Evolutionary conservation across 2,329 filamentous ascomycete genomes (phyloP).

Genomic region (Periconia macrospinosa): DNA sequence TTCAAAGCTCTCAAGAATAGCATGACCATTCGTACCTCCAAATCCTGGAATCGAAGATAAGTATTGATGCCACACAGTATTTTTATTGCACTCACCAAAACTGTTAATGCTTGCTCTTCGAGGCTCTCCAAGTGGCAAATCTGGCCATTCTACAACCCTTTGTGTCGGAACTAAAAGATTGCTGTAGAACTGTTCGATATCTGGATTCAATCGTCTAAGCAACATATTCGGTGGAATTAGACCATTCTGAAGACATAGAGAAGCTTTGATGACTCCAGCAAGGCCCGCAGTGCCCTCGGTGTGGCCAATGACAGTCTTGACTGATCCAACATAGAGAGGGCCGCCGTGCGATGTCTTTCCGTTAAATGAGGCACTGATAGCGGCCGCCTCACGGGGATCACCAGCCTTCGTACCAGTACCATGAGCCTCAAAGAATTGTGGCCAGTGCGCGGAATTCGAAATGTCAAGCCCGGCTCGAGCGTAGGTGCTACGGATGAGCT

Average conservation of each 20-base stretch:
- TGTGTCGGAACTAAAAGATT: conserved; percentile 11
- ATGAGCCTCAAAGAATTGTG: conserved; percentile 23
- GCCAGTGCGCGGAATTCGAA: conserved; percentile 33
- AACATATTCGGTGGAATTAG: conserved; percentile 34
- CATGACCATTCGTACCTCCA: not conserved
- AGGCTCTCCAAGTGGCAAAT: not conserved
- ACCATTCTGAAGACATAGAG: conserved; percentile 34
- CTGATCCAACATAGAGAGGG: conserved; percentile 8
- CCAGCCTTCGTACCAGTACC: conserved; percentile 60
- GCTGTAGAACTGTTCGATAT: conserved; percentile 11
- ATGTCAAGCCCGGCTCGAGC: conserved; percentile 37
- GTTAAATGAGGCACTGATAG: conserved; percentile 14
- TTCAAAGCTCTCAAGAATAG: too few relatives aligned
- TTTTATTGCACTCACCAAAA: too few relatives aligned
- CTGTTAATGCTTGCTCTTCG: conserved; percentile 24
- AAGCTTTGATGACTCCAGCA: conserved; percentile 27
- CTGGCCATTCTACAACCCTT: conserved; percentile 14
- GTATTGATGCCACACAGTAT: too few relatives aligned
- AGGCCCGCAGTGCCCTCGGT: conserved; percentile 23
- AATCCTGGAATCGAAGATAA: too few relatives aligned
- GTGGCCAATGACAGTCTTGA: conserved; percentile 26
- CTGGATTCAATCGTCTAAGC: conserved; percentile 33
- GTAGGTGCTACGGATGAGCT: conserved; percentile 37
- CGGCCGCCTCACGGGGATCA: conserved; percentile 26
- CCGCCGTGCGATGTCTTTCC: not conserved